phyloP scores from a whole-genome alignment of 805 yeast genomes.

The Yarrowia bubula region DNA sequence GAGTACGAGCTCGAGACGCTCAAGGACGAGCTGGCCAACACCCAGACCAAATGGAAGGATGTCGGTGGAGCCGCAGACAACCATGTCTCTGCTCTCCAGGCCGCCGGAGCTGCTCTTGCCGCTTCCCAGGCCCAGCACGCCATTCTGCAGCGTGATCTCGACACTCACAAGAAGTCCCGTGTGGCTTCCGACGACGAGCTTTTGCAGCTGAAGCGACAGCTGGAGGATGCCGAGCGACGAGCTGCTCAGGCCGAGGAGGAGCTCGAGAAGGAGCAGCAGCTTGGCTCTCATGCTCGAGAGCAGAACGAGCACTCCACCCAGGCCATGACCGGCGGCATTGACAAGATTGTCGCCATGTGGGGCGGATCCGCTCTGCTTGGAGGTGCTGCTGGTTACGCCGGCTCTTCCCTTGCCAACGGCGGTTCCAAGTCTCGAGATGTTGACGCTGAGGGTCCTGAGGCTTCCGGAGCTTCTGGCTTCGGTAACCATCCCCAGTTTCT shows the following conservation, averaged over 20 bases:
- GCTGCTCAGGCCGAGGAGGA: constrained; percentile 31
- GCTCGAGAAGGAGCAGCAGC: constrained; percentile 30
- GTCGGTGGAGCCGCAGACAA: constrained; percentile 32
- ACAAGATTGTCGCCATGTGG: constrained; percentile 34
- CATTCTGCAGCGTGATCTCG: constrained; percentile 30
- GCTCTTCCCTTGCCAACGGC: constrained; percentile 9
- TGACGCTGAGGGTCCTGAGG: constrained; percentile 20
- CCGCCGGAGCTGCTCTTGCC: constrained; percentile 34
- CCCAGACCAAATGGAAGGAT: constrained; percentile 28
- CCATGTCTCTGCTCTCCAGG: constrained; percentile 33
- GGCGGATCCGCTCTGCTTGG: constrained; percentile 30
- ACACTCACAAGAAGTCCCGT: constrained; percentile 30
- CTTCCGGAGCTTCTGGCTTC: constrained; percentile 10
- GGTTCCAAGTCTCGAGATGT: constrained; percentile 15
- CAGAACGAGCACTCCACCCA: constrained; percentile 31
- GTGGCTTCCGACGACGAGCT: constrained; percentile 29
- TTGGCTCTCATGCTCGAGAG: constrained; percentile 29
- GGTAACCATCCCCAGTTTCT: constrained; percentile 27
- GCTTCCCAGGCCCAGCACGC: constrained; percentile 32
- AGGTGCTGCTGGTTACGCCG: constrained; percentile 13
- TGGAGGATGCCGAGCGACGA: constrained; percentile 24
- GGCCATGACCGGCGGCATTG: constrained; percentile 33
- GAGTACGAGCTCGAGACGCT: constrained; percentile 33
- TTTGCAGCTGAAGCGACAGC: constrained; percentile 29
- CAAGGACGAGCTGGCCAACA: constrained; percentile 32